These are phyloP conservation scores for Eutypa lata DNA, from an alignment of 2,329 filamentous ascomycete genomes.

Conservation along the genomic window DNA sequence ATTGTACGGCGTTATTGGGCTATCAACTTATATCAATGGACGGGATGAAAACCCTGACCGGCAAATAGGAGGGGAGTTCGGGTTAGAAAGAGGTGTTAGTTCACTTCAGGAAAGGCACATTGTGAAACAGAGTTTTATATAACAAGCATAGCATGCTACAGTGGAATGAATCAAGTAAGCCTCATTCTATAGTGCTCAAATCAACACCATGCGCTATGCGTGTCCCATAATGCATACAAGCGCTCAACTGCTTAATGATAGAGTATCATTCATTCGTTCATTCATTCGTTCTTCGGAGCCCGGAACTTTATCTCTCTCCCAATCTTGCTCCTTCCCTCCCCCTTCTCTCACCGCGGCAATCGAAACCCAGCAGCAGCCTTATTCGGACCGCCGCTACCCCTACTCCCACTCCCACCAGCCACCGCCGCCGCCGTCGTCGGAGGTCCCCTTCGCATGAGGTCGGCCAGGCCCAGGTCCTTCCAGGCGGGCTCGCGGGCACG, in stretches of 20 bases:
- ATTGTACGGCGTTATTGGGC: slow-evolving; percentile 22
- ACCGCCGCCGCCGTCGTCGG: slow-evolving; percentile 14
- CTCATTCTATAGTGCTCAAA: too few relatives aligned
- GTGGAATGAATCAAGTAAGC: too few relatives aligned
- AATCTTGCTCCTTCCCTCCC: slow-evolving; percentile 3
- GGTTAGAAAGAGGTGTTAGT: too few relatives aligned
- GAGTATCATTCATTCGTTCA: too few relatives aligned
- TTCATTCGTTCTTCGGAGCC: too few relatives aligned
- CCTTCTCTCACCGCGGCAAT: slow-evolving; percentile 29
- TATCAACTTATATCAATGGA: slow-evolving; percentile 3
- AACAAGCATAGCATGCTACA: too few relatives aligned
- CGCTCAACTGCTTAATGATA: too few relatives aligned
- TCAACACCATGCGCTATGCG: too few relatives aligned
- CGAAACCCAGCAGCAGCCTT: slow-evolving; percentile 15
- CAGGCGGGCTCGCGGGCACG: slow-evolving; percentile 68
- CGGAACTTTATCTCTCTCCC: too few relatives aligned
- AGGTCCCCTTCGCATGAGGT: slow-evolving; percentile 65
- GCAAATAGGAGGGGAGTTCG: too few relatives aligned
- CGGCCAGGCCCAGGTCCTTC: slow-evolving; percentile 73
- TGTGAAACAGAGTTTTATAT: too few relatives aligned
- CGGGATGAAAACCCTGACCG: not conserved
- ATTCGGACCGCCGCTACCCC: slow-evolving; percentile 3
- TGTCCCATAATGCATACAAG: not conserved
- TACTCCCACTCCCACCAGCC: slow-evolving; percentile 8
- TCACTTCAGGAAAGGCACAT: too few relatives aligned